These are phyloP conservation scores for Melocanna baccifera DNA, from an alignment of 176 grass and related monocot species.

Conservation along the genomic window DNA sequence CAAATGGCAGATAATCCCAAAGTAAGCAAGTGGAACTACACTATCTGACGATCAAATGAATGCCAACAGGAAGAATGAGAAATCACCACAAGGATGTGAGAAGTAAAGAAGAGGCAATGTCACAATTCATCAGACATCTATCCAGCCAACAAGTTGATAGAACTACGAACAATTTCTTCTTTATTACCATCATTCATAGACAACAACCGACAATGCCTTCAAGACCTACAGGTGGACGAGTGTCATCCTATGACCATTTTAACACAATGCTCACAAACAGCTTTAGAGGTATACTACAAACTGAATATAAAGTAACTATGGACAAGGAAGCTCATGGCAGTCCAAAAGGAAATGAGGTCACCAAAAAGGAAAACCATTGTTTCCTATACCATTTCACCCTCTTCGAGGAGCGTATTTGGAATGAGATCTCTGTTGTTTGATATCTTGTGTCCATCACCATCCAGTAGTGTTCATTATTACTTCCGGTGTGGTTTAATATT, in stretches of 20 bases:
- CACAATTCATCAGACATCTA: neutral
- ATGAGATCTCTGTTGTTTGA: neutral
- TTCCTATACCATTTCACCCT: neutral
- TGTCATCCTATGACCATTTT: slow-evolving; percentile 16
- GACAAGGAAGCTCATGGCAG: neutral
- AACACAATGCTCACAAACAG: slow-evolving; percentile 9
- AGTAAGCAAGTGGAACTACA: neutral
- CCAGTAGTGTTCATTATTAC: neutral
- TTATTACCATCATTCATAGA: slow-evolving; percentile 1
- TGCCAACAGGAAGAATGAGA: neutral
- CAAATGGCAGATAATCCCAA: neutral
- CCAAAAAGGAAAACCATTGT: neutral
- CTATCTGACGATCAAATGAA: neutral
- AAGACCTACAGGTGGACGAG: neutral
- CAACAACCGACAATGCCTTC: neutral
- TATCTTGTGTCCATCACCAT: neutral
- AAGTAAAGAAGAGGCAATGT: neutral
- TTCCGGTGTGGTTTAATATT: slow-evolving; percentile 28
- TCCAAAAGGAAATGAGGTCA: neutral
- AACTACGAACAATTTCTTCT: neutral
- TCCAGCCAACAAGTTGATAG: neutral
- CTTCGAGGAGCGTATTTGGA: slow-evolving; percentile 3
- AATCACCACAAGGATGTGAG: neutral
- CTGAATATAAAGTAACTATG: slow-evolving; percentile 24
- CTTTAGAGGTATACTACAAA: neutral